Conservation (phyloP, 768 basidiomycete genomes). For the Russula dissimulans region DNA sequence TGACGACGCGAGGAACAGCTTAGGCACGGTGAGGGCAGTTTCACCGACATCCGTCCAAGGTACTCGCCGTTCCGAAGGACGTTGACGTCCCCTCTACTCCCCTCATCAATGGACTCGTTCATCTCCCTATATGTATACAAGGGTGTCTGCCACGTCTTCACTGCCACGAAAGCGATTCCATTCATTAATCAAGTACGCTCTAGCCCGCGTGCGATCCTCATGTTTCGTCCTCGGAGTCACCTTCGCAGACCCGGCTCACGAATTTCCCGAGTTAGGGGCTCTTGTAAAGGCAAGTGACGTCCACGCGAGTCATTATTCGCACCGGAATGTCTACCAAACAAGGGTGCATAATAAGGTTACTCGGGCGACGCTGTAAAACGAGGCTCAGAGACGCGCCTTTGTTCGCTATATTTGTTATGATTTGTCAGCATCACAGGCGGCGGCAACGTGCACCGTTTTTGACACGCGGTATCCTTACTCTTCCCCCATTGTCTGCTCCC, state of each 20-base stretch:
- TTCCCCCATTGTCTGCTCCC: constrained; percentile 13
- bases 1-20: neutral
- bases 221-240: constrained; percentile 4
- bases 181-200: neutral
- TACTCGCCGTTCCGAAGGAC: constrained; percentile 5
- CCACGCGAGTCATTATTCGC: constrained; percentile 10
- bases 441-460: constrained; percentile 18
- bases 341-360: constrained; percentile 5
- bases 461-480: constrained; percentile 14
- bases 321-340: neutral
- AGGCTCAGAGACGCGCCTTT: constrained; percentile 15
- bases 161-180: neutral
- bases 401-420: constrained; percentile 15
- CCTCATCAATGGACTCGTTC: constrained; percentile 2
- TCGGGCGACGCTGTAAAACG: constrained; percentile 20
- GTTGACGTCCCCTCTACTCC: constrained; percentile 5
- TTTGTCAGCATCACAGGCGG: constrained; percentile 17
- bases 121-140: neutral
- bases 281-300: neutral
- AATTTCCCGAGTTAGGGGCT: neutral
- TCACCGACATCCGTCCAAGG: neutral
- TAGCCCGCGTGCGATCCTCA: constrained; percentile 8
- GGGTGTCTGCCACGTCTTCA: constrained; percentile 1
- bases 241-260: neutral
- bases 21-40: neutral